These are phyloP conservation scores for Puccinia horiana DNA, from an alignment of 1,284 basidiomycete species.

Conservation along the genomic window DNA sequence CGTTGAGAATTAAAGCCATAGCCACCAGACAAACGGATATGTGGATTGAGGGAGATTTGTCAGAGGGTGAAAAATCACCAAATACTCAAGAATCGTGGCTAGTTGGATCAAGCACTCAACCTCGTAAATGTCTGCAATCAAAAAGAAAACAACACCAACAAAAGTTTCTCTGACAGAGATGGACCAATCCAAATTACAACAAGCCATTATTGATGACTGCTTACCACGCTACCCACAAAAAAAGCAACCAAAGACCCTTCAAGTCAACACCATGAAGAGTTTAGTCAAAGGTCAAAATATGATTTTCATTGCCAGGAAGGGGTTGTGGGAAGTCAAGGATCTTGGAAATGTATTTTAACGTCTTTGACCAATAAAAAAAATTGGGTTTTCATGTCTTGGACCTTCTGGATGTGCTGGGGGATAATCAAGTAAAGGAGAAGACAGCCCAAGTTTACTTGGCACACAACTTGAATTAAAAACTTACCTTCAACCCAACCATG, in stretches of 20 bases:
- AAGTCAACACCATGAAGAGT: neutral
- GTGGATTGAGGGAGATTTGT: too few relatives aligned
- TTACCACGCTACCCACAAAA: too few relatives aligned
- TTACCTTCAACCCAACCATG: neutral
- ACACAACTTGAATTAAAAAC: neutral
- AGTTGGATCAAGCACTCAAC: too few relatives aligned
- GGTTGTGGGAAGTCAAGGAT: neutral
- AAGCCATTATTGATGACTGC: too few relatives aligned
- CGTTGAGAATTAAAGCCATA: too few relatives aligned
- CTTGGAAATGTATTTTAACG: neutral
- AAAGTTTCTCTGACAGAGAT: too few relatives aligned
- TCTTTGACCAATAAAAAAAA: neutral
- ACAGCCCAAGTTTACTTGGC: neutral
- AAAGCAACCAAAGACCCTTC: neutral
- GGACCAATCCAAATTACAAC: too few relatives aligned
- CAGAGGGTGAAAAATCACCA: too few relatives aligned
- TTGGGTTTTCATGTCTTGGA: neutral
- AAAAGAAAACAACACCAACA: too few relatives aligned
- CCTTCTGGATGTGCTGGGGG: neutral
- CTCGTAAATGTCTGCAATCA: too few relatives aligned
- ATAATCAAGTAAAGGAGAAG: neutral
- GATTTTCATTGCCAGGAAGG: neutral
- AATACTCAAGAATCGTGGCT: too few relatives aligned
- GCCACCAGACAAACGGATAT: too few relatives aligned
- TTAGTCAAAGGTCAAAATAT: neutral